phyloP scores from a whole-genome alignment of 2,329 filamentous ascomycete species.

The Zarea fungicola region DNA sequence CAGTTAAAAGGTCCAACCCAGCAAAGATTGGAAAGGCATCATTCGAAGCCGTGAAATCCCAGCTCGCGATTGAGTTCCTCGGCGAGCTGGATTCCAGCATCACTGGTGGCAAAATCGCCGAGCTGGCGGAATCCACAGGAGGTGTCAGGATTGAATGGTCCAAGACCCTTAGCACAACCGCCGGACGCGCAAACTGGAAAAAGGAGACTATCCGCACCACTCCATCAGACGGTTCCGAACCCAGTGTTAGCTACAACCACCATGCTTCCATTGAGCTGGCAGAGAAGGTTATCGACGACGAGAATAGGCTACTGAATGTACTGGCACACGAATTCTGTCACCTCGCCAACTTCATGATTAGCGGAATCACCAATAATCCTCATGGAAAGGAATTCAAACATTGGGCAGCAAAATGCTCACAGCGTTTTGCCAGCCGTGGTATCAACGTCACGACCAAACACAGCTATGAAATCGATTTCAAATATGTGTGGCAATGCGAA shows the following conservation, averaged over 20 bases:
- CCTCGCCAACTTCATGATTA: constrained; percentile 85
- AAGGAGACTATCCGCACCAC: constrained; percentile 47
- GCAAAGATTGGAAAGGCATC: constrained; percentile 45
- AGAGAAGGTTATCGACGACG: constrained; percentile 77
- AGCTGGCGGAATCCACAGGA: constrained; percentile 58
- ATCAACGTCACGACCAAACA: constrained; percentile 87
- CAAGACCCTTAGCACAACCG: constrained; percentile 74
- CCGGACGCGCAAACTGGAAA: constrained; percentile 70
- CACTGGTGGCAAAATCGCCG: constrained; percentile 52
- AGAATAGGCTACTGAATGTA: constrained; percentile 76
- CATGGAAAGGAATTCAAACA: constrained; percentile 81
- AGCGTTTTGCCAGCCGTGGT: constrained; percentile 53
- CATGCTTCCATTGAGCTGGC: constrained; percentile 84
- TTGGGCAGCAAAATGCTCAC: constrained; percentile 57
- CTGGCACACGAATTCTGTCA: constrained; percentile 98
- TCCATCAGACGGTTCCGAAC: constrained; percentile 20
- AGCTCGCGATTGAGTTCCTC: constrained; percentile 60
- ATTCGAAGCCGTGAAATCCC: constrained; percentile 59
- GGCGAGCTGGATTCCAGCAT: constrained; percentile 62
- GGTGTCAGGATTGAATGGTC: constrained; percentile 70
- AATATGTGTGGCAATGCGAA: constrained; percentile 79
- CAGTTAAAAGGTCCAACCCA: constrained; percentile 30
- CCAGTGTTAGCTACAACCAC: constrained; percentile 35
- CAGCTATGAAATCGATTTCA: constrained; percentile 83
- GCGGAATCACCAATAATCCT: constrained; percentile 65